Evolutionary conservation across 2,329 filamentous ascomycete genomes (phyloP).

Genomic region (Nectriaceae sp.): DNA sequence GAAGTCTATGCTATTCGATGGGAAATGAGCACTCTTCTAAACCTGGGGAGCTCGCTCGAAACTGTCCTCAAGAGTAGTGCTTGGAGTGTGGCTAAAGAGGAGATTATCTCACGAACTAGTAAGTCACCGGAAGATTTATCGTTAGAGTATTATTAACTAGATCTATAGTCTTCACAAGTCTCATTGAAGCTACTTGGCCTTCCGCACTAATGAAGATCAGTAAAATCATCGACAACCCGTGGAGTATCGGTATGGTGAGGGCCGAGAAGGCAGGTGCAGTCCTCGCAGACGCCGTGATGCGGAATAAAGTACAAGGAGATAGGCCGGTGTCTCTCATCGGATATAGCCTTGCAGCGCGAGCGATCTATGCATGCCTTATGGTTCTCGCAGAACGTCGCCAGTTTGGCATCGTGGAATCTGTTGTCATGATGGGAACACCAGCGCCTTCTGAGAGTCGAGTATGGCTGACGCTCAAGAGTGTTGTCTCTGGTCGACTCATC

Average conservation of each 20-base stretch:
- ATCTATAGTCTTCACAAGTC: constrained; percentile 50
- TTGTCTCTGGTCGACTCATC: constrained; percentile 80
- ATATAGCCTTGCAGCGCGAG: constrained; percentile 78
- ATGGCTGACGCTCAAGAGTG: constrained; percentile 77
- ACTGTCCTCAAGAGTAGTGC: constrained; percentile 77
- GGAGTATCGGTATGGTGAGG: constrained; percentile 73
- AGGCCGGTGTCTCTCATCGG: constrained; percentile 79
- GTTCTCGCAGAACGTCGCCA: constrained; percentile 76
- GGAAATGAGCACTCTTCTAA: constrained; percentile 77
- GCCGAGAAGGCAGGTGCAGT: constrained; percentile 72
- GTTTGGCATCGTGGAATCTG: constrained; percentile 85
- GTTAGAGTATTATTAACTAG: background rate
- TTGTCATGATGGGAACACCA: constrained; percentile 81
- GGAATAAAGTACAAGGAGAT: constrained; percentile 76
- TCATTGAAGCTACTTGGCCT: constrained; percentile 65
- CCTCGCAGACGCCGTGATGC: constrained; percentile 80
- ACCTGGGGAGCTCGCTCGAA: constrained; percentile 76
- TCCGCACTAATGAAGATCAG: constrained; percentile 65
- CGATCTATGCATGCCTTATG: constrained; percentile 84
- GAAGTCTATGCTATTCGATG: constrained; percentile 85
- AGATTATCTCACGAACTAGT: constrained; percentile 50
- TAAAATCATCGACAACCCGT: constrained; percentile 79
- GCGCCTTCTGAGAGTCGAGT: constrained; percentile 70
- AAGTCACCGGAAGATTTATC: constrained; percentile 25
- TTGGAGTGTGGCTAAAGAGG: constrained; percentile 69